Evolutionary conservation across 1,139 yeast species (phyloP).

Genomic region (Hansenula lynferdii): DNA sequence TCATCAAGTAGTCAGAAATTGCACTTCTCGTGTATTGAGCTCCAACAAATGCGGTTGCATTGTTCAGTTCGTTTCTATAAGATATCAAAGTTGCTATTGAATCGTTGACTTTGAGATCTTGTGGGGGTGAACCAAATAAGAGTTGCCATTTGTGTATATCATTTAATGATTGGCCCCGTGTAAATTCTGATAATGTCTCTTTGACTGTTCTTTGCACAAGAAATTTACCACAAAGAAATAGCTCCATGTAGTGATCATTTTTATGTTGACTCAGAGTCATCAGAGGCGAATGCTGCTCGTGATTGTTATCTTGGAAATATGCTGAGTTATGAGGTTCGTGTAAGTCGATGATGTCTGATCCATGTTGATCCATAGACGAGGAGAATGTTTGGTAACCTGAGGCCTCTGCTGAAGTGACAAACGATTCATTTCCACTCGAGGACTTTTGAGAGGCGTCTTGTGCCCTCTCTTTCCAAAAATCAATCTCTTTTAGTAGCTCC

Average conservation of each 20-base stretch:
- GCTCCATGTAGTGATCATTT: not conserved
- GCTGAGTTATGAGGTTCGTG: slow-evolving; percentile 6
- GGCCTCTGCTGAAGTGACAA: no score
- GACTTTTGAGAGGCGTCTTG: no score
- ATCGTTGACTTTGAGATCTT: not conserved
- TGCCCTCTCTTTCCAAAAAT: not conserved
- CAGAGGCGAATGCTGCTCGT: not conserved
- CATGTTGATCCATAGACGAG: not conserved
- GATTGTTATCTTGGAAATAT: slow-evolving; percentile 2
- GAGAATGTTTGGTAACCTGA: no score
- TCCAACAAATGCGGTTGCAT: not conserved
- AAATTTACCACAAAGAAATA: not conserved
- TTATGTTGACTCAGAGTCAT: not conserved
- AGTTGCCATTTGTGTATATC: not conserved
- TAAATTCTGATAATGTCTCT: not conserved
- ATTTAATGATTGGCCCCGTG: not conserved
- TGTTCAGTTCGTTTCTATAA: not conserved
- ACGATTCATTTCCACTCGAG: no score
- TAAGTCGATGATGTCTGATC: slow-evolving; percentile 3
- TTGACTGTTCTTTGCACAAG: no score
- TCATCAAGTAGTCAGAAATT: not conserved
- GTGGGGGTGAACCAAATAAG: not conserved
- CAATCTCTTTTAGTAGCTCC: not conserved
- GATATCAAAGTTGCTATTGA: not conserved
- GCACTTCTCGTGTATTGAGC: not conserved